Conservation (phyloP, 441 rosid genomes). For the Gossypium gossypioides region DNA sequence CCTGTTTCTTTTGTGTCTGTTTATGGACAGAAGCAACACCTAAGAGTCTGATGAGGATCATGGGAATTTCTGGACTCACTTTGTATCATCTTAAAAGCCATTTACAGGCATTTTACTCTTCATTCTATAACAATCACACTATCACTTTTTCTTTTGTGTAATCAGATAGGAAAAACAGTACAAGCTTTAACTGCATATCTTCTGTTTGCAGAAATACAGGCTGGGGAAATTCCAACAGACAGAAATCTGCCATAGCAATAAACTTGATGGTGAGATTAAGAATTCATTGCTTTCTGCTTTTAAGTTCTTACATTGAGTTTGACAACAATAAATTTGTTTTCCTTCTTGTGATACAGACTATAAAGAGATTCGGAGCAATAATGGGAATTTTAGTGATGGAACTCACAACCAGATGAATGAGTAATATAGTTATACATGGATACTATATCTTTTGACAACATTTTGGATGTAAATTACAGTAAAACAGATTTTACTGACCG, state of each 20-base stretch:
- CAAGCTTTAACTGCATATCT: conserved; percentile 2
- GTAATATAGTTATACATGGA: conserved; percentile 41
- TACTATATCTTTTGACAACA: not conserved
- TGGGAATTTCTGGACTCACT: conserved; percentile 86
- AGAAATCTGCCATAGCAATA: conserved; percentile 32
- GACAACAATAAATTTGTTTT: conserved; percentile 14
- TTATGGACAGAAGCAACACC: conserved; percentile 82
- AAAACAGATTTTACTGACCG: not conserved
- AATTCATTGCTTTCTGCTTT: not conserved
- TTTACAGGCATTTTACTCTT: conserved; percentile 52
- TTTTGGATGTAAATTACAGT: conserved; percentile 11
- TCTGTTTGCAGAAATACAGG: conserved; percentile 67
- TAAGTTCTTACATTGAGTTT: conserved; percentile 7
- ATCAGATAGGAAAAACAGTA: not conserved
- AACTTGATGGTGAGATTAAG: conserved; percentile 35
- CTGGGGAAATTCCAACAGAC: conserved; percentile 66
- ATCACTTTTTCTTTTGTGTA: not conserved
- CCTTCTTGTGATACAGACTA: conserved; percentile 33
- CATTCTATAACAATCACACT: conserved; percentile 2
- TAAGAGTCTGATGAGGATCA: conserved; percentile 72
- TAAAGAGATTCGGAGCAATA: conserved; percentile 44
- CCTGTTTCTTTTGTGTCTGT: not conserved
- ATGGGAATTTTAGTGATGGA: conserved; percentile 28
- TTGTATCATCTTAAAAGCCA: conserved; percentile 95
- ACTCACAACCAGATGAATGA: conserved; percentile 40